Evolutionary conservation across 805 yeast genomes (phyloP), one percentile per base, ranked within the genome.

Genomic region (Candida tammaniensis): DNA sequence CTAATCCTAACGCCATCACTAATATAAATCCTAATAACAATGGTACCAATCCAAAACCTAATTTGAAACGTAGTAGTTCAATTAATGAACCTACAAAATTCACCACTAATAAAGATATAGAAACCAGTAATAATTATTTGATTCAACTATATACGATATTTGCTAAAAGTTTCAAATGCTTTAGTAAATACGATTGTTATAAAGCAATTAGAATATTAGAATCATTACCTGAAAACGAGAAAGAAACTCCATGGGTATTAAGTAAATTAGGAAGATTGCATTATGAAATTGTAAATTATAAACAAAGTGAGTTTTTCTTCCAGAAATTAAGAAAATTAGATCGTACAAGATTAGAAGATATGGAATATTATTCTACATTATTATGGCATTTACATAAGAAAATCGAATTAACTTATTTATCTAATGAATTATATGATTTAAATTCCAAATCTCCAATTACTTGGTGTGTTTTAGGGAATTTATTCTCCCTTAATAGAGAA

Each of bases 321-420:
- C 59, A 61, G 12, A 70, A 69, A 44, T 66, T 93, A 36, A 70
- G 95, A 34, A 64, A 64, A 35, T 39, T 81, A 17, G 96, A 88
- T 59, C 75, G 91, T 26, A 84, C 89, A 8, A 70, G 98, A 37
- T 54, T 82, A 11, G 80, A 78, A 42, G 98, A 88, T 53, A 86
- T 91, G 93, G 98, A 93, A 51, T 78, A 80, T 47, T 88, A 77
- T 52, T 87, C 96, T 0, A 91, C 98, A 0, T 65, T 88, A 18
- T 67, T 91, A 39, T 91, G 98, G 98, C 98, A 93, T 63, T 61
- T 88, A 31, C 91, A 84, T 36, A 81, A 80, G 49, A 88, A 84
- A 30, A 75, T 78, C 14, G 89, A 82, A 36, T 68, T 93, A 33
- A 80, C 93, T n/a, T 79, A 73, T 48, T 67, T 93, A 37, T 85